These are phyloP conservation scores for Blastocystis sp. DNA, from an alignment of 352 stramenopile genomes.

Conservation along the genomic window DNA sequence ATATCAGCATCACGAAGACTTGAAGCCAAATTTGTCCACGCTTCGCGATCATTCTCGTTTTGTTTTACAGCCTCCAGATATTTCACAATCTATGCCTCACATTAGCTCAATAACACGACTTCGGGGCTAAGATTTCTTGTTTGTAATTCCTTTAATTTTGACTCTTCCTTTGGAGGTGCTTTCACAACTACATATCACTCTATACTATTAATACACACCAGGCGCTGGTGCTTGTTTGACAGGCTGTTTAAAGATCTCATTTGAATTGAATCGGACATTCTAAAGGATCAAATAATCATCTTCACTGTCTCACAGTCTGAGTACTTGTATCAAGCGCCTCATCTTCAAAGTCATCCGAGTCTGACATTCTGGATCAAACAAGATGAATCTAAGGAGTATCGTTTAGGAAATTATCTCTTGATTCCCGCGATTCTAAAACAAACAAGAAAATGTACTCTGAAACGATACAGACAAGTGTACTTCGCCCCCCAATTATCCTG, in stretches of 20 bases:
- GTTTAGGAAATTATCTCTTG: not conserved
- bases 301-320: not conserved
- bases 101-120: not conserved
- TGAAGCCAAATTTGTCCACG: slow-evolving; percentile 2
- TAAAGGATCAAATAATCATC: not conserved
- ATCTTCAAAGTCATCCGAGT: slow-evolving; percentile 55
- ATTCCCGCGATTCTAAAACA: slow-evolving; percentile 3
- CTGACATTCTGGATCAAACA: not conserved
- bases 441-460: slow-evolving; percentile 54
- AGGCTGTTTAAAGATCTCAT: not conserved
- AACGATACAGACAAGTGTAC: slow-evolving; percentile 58
- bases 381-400: not conserved
- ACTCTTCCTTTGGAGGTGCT: not conserved
- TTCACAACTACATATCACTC: not conserved
- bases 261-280: not conserved
- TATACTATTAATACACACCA: not conserved
- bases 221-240: not conserved
- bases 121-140: not conserved
- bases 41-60: slow-evolving; percentile 27
- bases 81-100: slow-evolving; percentile 51
- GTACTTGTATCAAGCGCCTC: slow-evolving; percentile 38
- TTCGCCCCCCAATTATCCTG: slow-evolving; percentile 20
- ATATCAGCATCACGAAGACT: slow-evolving; percentile 28
- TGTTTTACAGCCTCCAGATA: slow-evolving; percentile 19
- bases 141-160: not conserved